phyloP scores from a whole-genome alignment of 306 rosid genomes.

The Castanea crenata region DNA sequence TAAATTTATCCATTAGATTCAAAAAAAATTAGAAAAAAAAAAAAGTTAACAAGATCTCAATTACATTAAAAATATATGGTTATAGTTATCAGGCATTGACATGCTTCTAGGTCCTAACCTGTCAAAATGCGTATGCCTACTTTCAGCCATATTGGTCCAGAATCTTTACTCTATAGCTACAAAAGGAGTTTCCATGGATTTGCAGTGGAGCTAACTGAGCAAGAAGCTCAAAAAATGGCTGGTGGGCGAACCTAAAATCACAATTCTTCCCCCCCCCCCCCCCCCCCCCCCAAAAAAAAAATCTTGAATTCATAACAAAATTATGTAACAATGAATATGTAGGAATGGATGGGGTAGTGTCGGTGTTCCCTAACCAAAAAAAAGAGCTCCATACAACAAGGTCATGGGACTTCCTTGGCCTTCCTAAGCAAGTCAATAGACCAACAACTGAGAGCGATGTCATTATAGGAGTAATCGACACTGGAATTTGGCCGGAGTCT shows the following conservation, averaged over 20 bases:
- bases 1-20: no score
- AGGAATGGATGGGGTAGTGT: conserved; percentile 47
- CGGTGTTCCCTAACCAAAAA: conserved; percentile 44
- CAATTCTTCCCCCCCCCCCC: no score
- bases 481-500: conserved; percentile 56
- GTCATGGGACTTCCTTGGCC: conserved; percentile 65
- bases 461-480: conserved; percentile 43
- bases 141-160: conserved; percentile 24
- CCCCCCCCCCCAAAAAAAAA: not conserved
- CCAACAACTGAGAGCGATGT: conserved; percentile 27
- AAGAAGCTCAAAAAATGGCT: conserved; percentile 35
- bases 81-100: not conserved
- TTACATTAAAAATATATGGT: no score
- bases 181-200: conserved; percentile 46
- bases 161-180: conserved; percentile 31
- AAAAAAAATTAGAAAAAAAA: no score
- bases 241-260: conserved; percentile 12
- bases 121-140: not conserved
- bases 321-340: not conserved
- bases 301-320: not conserved
- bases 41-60: no score
- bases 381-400: conserved; percentile 45
- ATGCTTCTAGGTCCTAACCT: not conserved
- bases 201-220: conserved; percentile 32
- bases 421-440: conserved; percentile 22